phyloP scores from a whole-genome alignment of 2,329 filamentous ascomycete genomes.

The Ambrosiella xylebori region DNA sequence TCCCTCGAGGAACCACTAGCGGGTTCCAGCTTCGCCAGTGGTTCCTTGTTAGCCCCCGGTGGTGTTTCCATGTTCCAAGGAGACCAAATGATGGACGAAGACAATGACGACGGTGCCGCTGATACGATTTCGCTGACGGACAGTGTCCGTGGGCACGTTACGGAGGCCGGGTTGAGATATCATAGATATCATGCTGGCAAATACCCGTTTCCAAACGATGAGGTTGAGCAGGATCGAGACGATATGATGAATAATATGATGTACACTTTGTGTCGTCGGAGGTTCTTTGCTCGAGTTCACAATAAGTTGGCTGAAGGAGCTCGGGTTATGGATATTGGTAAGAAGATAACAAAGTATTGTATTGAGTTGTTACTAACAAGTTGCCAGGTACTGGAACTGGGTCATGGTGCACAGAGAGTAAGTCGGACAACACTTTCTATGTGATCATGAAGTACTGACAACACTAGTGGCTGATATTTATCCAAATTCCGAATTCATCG shows the following conservation, averaged over 20 bases:
- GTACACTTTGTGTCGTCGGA: slow-evolving; percentile 22
- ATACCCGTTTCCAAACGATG: slow-evolving; percentile 28
- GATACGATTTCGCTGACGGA: slow-evolving; percentile 26
- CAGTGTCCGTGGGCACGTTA: slow-evolving; percentile 26
- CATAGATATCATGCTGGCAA: slow-evolving; percentile 23
- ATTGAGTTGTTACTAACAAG: background rate
- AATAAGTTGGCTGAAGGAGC: slow-evolving; percentile 20
- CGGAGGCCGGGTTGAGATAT: slow-evolving; percentile 29
- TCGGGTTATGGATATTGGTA: slow-evolving; percentile 31
- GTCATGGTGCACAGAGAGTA: slow-evolving; percentile 33
- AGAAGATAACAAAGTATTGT: background rate
- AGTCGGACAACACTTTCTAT: slow-evolving; percentile 16
- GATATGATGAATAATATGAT: slow-evolving; percentile 26
- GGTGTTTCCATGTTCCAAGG: too few species aligned
- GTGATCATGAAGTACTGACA: slow-evolving; percentile 35
- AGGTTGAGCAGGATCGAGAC: slow-evolving; percentile 26
- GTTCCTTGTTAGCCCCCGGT: too few species aligned
- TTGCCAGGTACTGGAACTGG: slow-evolving; percentile 31
- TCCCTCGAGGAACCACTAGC: background rate
- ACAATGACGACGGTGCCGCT: slow-evolving; percentile 1
- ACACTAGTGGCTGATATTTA: slow-evolving; percentile 31
- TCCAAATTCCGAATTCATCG: slow-evolving; percentile 26
- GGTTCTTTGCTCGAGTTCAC: slow-evolving; percentile 29
- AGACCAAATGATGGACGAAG: too few species aligned
- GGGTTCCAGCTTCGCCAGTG: background rate